A percentile compares a stretch with the other conserved stretches of the same genome.
These are phyloP conservation scores for Monosporascus sp. DNA, from an alignment of 2,329 filamentous ascomycete genomes.

Conservation along the genomic window DNA sequence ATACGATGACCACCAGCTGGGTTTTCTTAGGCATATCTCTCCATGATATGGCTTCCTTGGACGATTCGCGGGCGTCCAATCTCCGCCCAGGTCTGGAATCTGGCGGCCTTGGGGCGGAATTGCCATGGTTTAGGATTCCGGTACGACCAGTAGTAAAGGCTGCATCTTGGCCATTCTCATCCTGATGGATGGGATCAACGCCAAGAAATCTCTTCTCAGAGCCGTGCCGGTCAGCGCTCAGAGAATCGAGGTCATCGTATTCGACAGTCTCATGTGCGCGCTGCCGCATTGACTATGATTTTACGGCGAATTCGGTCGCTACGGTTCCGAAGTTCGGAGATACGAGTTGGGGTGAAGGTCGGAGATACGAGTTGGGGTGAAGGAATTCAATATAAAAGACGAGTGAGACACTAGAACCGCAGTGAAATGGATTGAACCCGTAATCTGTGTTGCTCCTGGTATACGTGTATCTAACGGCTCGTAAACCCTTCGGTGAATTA, in stretches of 20 bases:
- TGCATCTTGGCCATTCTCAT: slow-evolving; percentile 8
- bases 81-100: background rate
- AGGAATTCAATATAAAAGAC: too few species aligned
- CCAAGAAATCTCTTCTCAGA: slow-evolving; percentile 7
- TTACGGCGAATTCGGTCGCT: background rate
- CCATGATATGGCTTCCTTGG: slow-evolving; percentile 20
- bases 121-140: too few species aligned
- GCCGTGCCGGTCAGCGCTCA: slow-evolving; percentile 11
- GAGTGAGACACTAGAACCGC: too few species aligned
- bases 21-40: slow-evolving; percentile 62
- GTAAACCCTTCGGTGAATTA: too few species aligned
- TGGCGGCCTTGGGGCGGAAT: background rate
- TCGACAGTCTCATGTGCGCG: slow-evolving; percentile 6
- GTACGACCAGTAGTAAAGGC: background rate
- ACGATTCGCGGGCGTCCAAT: slow-evolving; percentile 1
- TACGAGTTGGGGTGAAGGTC: background rate
- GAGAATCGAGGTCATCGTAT: slow-evolving; percentile 12
- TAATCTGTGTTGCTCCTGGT: too few species aligned
- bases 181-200: slow-evolving; percentile 7
- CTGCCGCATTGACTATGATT: slow-evolving; percentile 11
- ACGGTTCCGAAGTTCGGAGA: slow-evolving; percentile 1
- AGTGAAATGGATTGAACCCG: too few species aligned
- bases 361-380: background rate
- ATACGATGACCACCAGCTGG: slow-evolving; percentile 71
- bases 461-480: too few species aligned